Percentiles rank a stretch among this genome's conserved stretches.
phyloP scores from a whole-genome alignment of 108 stramenopile genomes.

The Fragilariopsis cylindrus region DNA sequence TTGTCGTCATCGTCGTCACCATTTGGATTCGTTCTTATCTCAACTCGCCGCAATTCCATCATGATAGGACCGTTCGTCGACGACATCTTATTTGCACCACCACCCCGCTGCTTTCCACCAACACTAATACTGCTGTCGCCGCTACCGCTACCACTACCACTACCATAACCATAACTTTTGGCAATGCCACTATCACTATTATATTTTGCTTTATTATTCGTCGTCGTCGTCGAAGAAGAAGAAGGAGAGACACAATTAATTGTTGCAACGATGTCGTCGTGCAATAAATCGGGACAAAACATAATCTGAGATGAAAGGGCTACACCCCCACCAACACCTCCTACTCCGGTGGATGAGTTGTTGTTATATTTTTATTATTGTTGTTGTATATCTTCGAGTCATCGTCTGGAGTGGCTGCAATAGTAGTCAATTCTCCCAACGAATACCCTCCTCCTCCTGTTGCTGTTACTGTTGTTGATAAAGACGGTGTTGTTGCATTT shows the following conservation, averaged over 20 bases:
- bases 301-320: constrained; percentile 22
- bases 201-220: background rate
- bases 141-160: background rate
- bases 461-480: background rate
- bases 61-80: constrained; percentile 30
- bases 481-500: constrained; percentile 9
- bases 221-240: background rate
- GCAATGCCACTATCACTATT: too few species aligned
- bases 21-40: constrained; percentile 8
- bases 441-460: background rate
- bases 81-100: background rate
- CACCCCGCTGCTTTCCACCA: background rate
- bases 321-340: background rate
- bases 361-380: background rate
- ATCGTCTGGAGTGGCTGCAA: background rate
- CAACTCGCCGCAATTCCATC: constrained; percentile 39
- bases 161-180: too few species aligned
- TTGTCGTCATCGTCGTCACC: background rate
- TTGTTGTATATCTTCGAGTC: background rate
- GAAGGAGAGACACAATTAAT: constrained; percentile 28
- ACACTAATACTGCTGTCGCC: background rate
- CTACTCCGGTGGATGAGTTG: background rate
- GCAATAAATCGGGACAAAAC: constrained; percentile 24
- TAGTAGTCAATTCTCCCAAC: background rate
- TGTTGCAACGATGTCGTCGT: constrained; percentile 23